A percentile compares a stretch with the other conserved stretches of the same genome.
phyloP scores from a whole-genome alignment of 1,284 basidiomycete species.

The Hypsizygus ulmarius region DNA sequence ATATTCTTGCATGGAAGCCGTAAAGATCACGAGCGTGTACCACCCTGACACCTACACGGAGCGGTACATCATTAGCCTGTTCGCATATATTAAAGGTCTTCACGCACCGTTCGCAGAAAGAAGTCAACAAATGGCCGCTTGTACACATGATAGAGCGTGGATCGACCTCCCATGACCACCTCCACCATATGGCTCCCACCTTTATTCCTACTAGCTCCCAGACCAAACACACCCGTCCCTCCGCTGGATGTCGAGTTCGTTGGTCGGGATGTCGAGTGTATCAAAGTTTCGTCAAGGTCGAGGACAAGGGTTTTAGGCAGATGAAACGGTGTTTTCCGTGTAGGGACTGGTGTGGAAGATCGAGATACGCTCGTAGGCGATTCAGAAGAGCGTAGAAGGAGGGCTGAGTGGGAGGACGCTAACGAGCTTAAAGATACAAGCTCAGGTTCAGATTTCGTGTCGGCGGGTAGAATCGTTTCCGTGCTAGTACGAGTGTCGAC shows the following conservation, averaged over 20 bases:
- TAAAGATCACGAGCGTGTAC: slow-evolving; percentile 99
- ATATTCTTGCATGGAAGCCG: slow-evolving; percentile 98
- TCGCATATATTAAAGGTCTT: slow-evolving; percentile 1
- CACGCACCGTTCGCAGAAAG: slow-evolving; percentile 86
- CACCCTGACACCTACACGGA: slow-evolving; percentile 83
- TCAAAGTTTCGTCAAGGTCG: slow-evolving; percentile 96
- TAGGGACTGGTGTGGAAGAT: slow-evolving; percentile 48
- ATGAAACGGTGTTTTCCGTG: slow-evolving; percentile 70
- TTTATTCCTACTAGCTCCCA: slow-evolving; percentile 58
- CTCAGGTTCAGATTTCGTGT: slow-evolving; percentile 12
- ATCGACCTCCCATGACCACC: slow-evolving; percentile 86
- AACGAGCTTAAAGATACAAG: slow-evolving; percentile 13
- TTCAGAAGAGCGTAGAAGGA: slow-evolving; percentile 20
- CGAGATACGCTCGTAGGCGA: slow-evolving; percentile 25
- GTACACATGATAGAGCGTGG: slow-evolving; percentile 96
- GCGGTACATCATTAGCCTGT: slow-evolving; percentile 13
- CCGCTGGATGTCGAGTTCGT: slow-evolving; percentile 45
- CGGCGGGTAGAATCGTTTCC: slow-evolving; percentile 5
- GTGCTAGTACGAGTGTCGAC: slow-evolving; percentile 7
- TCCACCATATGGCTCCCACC: slow-evolving; percentile 92
- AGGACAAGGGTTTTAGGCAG: slow-evolving; percentile 90
- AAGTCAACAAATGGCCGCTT: slow-evolving; percentile 97
- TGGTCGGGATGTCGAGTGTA: slow-evolving; percentile 92
- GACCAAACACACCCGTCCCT: slow-evolving; percentile 61
- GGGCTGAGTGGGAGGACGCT: slow-evolving; percentile 16